Percentiles rank a stretch among this genome's conserved stretches.
Evolutionary conservation across 2,329 filamentous ascomycete genomes (phyloP).

Genomic region (Cladosporium sp.): DNA sequence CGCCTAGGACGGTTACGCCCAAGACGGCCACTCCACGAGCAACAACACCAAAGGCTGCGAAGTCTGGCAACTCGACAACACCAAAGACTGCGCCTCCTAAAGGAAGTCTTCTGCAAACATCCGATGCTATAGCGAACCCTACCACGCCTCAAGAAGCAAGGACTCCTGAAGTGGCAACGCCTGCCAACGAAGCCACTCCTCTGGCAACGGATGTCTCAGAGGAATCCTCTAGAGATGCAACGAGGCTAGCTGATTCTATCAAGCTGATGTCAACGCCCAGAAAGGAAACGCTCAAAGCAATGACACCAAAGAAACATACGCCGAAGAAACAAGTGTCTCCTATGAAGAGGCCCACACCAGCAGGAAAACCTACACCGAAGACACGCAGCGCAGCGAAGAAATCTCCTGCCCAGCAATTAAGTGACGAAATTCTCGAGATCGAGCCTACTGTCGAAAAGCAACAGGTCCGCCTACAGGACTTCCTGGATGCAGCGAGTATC

Average conservation of each 20-base stretch:
- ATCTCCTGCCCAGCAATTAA: conserved; percentile 25
- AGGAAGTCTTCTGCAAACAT: neutral
- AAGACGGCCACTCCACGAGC: neutral
- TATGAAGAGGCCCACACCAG: conserved; percentile 37
- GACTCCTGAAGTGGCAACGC: neutral
- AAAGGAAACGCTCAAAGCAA: conserved; percentile 39
- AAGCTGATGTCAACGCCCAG: conserved; percentile 46
- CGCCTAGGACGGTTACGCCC: neutral
- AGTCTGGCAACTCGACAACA: neutral
- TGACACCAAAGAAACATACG: conserved; percentile 38
- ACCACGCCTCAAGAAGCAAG: neutral
- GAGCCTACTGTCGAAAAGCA: conserved; percentile 19
- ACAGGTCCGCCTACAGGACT: conserved; percentile 71
- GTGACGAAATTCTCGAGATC: conserved; percentile 24
- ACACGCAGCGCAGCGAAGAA: conserved; percentile 18
- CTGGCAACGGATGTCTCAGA: conserved; percentile 24
- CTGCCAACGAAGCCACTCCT: conserved; percentile 4
- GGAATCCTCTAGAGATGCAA: conserved; percentile 15
- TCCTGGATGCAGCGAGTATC: conserved; percentile 91
- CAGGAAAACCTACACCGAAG: conserved; percentile 27
- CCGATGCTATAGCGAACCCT: neutral
- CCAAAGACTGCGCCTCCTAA: conserved; percentile 1
- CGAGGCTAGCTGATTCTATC: conserved; percentile 40
- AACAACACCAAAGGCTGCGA: neutral
- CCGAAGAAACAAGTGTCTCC: conserved; percentile 39